Conservation (phyloP, 208 protist genomes). For the Leishmania arabica region DNA sequence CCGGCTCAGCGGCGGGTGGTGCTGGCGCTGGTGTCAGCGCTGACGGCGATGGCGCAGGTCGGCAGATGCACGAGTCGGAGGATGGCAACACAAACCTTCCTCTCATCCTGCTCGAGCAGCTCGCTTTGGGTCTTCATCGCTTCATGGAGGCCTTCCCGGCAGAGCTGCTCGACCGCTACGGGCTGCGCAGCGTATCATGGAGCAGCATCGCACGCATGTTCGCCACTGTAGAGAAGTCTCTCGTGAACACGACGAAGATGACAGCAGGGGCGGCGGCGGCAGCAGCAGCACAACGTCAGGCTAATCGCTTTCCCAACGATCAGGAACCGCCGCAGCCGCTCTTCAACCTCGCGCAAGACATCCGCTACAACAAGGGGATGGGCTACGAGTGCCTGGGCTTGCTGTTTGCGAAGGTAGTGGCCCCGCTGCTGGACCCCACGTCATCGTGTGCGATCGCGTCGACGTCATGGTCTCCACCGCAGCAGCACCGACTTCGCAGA, state of each 20-base stretch:
- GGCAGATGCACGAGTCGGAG: slow-evolving; percentile 70
- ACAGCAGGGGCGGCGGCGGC: neutral
- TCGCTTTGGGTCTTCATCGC: slow-evolving; percentile 60
- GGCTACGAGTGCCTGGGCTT: slow-evolving; percentile 87
- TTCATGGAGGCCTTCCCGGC: slow-evolving; percentile 54
- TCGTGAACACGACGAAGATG: slow-evolving; percentile 10
- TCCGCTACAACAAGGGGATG: slow-evolving; percentile 88
- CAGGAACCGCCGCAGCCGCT: slow-evolving; percentile 10
- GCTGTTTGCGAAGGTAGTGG: slow-evolving; percentile 82
- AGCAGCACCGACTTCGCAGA: neutral
- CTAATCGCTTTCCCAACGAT: slow-evolving; percentile 46
- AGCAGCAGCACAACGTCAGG: neutral
- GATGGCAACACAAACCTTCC: slow-evolving; percentile 91
- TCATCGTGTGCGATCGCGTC: neutral
- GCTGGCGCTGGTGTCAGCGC: slow-evolving; percentile 7
- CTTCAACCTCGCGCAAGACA: slow-evolving; percentile 33
- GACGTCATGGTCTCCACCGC: neutral
- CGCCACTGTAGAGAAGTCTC: slow-evolving; percentile 50
- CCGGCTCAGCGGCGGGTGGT: neutral
- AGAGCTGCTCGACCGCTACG: slow-evolving; percentile 45
- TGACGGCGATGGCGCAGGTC: slow-evolving; percentile 13
- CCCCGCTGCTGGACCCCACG: slow-evolving; percentile 58
- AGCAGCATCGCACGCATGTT: slow-evolving; percentile 69
- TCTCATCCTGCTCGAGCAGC: slow-evolving; percentile 86
- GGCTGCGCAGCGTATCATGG: slow-evolving; percentile 69